A percentile compares a stretch with the other conserved stretches of the same genome.
phyloP scores from a whole-genome alignment of 495 filamentous ascomycete species.

The Talaromyces ruber region DNA sequence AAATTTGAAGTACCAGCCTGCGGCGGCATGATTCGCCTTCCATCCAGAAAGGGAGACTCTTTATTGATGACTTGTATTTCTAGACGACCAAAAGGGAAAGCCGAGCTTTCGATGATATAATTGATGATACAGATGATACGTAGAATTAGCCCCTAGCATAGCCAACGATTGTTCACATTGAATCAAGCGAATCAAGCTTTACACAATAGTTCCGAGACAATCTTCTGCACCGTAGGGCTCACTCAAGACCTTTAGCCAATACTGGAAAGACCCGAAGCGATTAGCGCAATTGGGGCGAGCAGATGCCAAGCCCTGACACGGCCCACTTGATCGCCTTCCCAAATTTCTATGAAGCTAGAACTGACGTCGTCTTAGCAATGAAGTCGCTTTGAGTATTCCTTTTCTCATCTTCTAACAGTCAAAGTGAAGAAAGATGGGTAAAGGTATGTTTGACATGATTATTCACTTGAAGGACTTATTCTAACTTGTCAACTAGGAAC shows the following conservation, averaged over 20 bases:
- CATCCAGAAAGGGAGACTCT: neutral
- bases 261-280: neutral
- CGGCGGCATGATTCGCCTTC: conserved; percentile 9
- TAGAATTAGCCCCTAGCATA: neutral
- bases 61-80: conserved; percentile 2
- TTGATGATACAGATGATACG: neutral
- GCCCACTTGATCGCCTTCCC: neutral
- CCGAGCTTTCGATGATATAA: neutral
- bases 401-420: neutral
- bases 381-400: neutral
- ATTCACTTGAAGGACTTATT: neutral
- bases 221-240: neutral
- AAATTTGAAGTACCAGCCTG: conserved; percentile 27
- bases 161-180: no score
- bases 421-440: conserved; percentile 38
- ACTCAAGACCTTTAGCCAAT: neutral
- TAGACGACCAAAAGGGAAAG: neutral
- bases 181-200: neutral
- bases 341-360: neutral
- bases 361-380: neutral
- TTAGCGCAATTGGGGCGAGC: neutral
- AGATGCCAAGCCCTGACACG: neutral
- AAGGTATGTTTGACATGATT: conserved; percentile 35
- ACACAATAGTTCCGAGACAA: neutral
- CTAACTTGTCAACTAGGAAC: conserved; percentile 33